Conservation (phyloP, 2,329 filamentous ascomycete genomes). For the Triangularia verruculosa region DNA sequence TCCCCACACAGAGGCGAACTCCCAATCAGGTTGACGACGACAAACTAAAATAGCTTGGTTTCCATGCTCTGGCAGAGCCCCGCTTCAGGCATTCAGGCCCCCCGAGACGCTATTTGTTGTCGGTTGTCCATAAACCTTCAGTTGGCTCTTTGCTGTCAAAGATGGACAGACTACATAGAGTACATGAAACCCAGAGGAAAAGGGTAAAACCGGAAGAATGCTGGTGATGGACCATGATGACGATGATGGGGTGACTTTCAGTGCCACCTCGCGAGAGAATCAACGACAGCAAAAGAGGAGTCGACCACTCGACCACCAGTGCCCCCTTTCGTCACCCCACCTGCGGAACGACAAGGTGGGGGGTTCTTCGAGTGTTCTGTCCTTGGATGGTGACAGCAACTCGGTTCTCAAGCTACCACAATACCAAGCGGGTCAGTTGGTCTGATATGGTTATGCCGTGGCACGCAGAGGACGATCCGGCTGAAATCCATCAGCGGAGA, state of each 20-base stretch:
- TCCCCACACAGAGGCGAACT: slow-evolving; percentile 1
- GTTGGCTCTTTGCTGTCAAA: background rate
- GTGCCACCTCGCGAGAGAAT: background rate
- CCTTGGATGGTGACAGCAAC: slow-evolving; percentile 5
- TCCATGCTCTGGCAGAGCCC: slow-evolving; percentile 8
- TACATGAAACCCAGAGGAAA: too few relatives aligned
- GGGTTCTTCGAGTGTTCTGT: slow-evolving; percentile 11
- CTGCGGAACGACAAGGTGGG: slow-evolving; percentile 15
- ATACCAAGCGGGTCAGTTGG: slow-evolving; percentile 7
- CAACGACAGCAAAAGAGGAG: background rate
- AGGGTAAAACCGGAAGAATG: slow-evolving; percentile 17
- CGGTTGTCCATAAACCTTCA: background rate
- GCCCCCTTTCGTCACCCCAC: slow-evolving; percentile 22
- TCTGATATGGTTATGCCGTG: slow-evolving; percentile 14
- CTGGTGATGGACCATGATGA: slow-evolving; percentile 1
- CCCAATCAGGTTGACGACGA: background rate
- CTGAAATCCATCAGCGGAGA: slow-evolving; percentile 14
- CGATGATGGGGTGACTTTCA: slow-evolving; percentile 10
- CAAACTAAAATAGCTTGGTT: slow-evolving; percentile 19
- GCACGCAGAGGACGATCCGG: slow-evolving; percentile 11
- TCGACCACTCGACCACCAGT: slow-evolving; percentile 5
- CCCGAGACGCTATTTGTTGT: slow-evolving; percentile 1
- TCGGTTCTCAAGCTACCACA: slow-evolving; percentile 6
- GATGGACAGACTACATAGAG: too few relatives aligned
- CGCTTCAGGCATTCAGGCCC: slow-evolving; percentile 20